Conservation (phyloP, 2,329 filamentous ascomycete genomes). For the Ramularia endophylla region DNA sequence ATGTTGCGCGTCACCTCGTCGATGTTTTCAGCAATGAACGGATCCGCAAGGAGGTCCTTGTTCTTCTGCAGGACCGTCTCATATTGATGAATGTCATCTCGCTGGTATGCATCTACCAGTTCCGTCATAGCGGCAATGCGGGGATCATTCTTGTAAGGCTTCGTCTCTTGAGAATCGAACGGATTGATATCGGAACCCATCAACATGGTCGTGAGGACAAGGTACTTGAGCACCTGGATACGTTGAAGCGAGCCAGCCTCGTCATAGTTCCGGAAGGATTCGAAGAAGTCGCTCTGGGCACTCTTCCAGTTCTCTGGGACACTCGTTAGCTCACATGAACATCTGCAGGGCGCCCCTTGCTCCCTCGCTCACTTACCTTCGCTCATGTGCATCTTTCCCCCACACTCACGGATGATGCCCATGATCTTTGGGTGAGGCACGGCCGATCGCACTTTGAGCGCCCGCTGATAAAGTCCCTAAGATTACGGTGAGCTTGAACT, state of each 20-base stretch:
- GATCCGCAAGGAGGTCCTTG: slow-evolving; percentile 80
- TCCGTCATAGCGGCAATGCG: slow-evolving; percentile 97
- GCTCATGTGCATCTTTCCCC: slow-evolving; percentile 99
- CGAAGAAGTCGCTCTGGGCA: slow-evolving; percentile 95
- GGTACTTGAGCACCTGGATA: slow-evolving; percentile 95
- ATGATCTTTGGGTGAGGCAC: slow-evolving; percentile 98
- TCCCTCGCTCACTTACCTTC: slow-evolving; percentile 49
- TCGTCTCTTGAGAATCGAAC: slow-evolving; percentile 97
- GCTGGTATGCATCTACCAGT: slow-evolving; percentile 91
- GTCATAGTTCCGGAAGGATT: slow-evolving; percentile 98
- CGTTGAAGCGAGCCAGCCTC: slow-evolving; percentile 93
- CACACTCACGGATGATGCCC: slow-evolving; percentile 97
- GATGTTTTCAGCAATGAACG: slow-evolving; percentile 98
- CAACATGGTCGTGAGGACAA: slow-evolving; percentile 94
- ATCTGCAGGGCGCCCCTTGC: slow-evolving; percentile 20
- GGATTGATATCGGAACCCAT: slow-evolving; percentile 99
- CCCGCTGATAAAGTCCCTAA: slow-evolving; percentile 78
- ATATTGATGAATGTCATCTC: slow-evolving; percentile 88
- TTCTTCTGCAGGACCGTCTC: slow-evolving; percentile 82
- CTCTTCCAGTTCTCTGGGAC: slow-evolving; percentile 86
- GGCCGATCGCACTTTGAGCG: slow-evolving; percentile 87
- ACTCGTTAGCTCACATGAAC: slow-evolving; percentile 19
- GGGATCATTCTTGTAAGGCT: slow-evolving; percentile 93
- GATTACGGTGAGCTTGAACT: slow-evolving; percentile 12
- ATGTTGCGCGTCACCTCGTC: slow-evolving; percentile 98